phyloP scores from a whole-genome alignment of 78 protist species.

The Planoprotostelium fungivorum region DNA sequence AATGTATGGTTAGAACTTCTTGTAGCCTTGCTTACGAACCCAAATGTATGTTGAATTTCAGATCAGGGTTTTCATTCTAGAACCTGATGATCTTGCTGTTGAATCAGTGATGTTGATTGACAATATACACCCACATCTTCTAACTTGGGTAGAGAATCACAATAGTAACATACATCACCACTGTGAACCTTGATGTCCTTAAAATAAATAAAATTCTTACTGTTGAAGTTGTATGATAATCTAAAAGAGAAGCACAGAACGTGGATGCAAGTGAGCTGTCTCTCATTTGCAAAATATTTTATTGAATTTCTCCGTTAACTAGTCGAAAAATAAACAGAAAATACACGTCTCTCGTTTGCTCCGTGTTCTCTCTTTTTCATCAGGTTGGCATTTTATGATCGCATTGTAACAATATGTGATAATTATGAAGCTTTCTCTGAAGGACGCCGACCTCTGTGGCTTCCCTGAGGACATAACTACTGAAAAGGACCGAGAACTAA shows the following conservation, averaged over 20 bases:
- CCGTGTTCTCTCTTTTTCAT: too few relatives aligned
- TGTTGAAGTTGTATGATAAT: neutral
- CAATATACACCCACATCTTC: neutral
- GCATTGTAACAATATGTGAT: too few relatives aligned
- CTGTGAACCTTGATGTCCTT: neutral
- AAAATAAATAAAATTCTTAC: neutral
- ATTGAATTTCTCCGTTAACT: too few relatives aligned
- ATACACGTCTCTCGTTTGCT: too few relatives aligned
- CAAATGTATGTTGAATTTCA: neutral
- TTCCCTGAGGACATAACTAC: too few relatives aligned
- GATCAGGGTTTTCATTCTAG: neutral
- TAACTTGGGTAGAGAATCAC: neutral
- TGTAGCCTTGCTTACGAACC: neutral
- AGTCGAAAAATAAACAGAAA: too few relatives aligned
- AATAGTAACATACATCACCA: neutral
- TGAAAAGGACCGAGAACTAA: too few relatives aligned
- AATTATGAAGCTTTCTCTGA: too few relatives aligned
- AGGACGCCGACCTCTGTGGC: too few relatives aligned
- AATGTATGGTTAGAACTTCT: too few relatives aligned
- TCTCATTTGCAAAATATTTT: too few relatives aligned
- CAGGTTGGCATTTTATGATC: too few relatives aligned
- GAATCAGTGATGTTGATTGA: neutral
- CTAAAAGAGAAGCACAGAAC: neutral
- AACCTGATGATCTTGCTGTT: neutral
- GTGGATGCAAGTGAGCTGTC: neutral